Base-by-base conservation (phyloP, 1,284 basidiomycete genomes). In the Fomitopsis pinicola region DNA sequence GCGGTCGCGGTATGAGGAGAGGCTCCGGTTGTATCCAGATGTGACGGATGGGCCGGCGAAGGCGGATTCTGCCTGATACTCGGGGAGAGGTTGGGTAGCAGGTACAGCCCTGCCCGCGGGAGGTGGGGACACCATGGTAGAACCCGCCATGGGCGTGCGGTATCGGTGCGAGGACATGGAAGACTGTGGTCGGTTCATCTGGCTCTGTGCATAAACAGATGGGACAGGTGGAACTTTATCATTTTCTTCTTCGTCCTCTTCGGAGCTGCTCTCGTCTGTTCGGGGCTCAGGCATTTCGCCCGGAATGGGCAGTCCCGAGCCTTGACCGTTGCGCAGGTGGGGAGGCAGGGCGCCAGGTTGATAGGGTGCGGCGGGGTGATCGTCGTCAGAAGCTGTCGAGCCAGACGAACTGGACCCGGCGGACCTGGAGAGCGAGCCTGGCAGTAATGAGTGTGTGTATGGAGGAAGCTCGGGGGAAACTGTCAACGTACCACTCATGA, bases 101-200 rank as follows among this genome's bases (percentile, higher is more conserved):
- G 83, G 82, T 6, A 82, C 71, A 52, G 69, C 71, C 59, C 65
- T 66, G 58, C 46, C 66, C 28, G 44, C 53, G 14, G 66, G 79
- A 71, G 82, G 83, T 1, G 87, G 80, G 9, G 86, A 80, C 67
- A 85, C 76, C 38, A 82, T 76, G 30, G 84, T 73, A 5, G 88
- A 87, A 44, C 82, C 82, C 5, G 83, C 80, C 69, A 87, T 78
- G 5, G 91, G 91, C n/a, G 91, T 92, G 58, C 86, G 88, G 69
- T 92, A 92, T 55, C 85, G 81, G 55, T 85, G 80, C 7, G 88
- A 87, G 5, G 91, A 92, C 53, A 86, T 71, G 12, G 90, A 88
- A 17, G 91, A 92, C 44, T 82, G 81, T 3, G 91, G 87, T 12
- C 90, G 83, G 55, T 78, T 80, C 50, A 78, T 70, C 62, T 80